phyloP scores from a whole-genome alignment of 345 rosid genomes.

The Anastatica hierochuntica region DNA sequence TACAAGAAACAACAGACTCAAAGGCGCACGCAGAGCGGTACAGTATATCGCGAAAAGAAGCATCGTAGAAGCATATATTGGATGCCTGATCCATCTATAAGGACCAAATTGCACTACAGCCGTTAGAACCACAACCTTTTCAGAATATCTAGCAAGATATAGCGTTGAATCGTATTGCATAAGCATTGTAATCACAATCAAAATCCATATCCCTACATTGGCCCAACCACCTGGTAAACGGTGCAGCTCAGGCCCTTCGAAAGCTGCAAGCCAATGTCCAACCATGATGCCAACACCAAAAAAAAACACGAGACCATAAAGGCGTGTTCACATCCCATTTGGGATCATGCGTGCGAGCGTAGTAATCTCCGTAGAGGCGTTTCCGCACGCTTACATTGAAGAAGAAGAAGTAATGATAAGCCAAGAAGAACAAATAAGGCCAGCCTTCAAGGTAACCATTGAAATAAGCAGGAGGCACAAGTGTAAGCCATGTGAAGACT shows the following conservation, averaged over 20 bases:
- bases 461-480: constrained; percentile 72
- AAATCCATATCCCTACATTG: constrained; percentile 61
- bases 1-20: constrained; percentile 59
- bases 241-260: constrained; percentile 86
- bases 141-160: constrained; percentile 84
- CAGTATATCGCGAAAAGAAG: constrained; percentile 55
- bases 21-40: constrained; percentile 61
- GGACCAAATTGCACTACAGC: constrained; percentile 87
- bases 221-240: constrained; percentile 59
- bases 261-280: constrained; percentile 83
- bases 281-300: constrained; percentile 52
- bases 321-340: constrained; percentile 75
- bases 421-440: constrained; percentile 80
- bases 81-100: constrained; percentile 79
- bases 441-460: constrained; percentile 85
- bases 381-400: constrained; percentile 65
- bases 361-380: constrained; percentile 73
- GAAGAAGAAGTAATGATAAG: constrained; percentile 86
- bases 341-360: constrained; percentile 49
- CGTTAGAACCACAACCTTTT: constrained; percentile 61
- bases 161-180: constrained; percentile 68
- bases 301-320: constrained; percentile 39
- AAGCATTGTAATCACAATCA: constrained; percentile 48
- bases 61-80: constrained; percentile 66
- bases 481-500: constrained; percentile 72